phyloP scores from a whole-genome alignment of 352 stramenopile genomes.

The Phytophthora foliorum region DNA sequence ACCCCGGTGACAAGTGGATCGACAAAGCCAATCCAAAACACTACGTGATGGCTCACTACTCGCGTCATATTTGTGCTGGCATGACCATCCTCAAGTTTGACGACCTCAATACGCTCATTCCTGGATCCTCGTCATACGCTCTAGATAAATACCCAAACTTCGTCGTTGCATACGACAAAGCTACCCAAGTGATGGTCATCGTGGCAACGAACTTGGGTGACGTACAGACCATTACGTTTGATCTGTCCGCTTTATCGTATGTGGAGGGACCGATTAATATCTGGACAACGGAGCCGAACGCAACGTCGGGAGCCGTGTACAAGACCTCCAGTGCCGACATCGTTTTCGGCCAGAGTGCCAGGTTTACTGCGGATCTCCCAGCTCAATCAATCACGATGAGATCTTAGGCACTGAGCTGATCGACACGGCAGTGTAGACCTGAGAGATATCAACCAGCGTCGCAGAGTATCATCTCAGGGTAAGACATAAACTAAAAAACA shows the following conservation, averaged over 20 bases:
- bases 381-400: conserved; percentile 22
- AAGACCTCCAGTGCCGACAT: conserved; percentile 17
- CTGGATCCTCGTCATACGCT: conserved; percentile 16
- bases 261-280: conserved; percentile 8
- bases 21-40: conserved; percentile 51
- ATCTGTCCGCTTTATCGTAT: conserved; percentile 9
- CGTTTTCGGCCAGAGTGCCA: conserved; percentile 15
- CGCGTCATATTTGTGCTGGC: conserved; percentile 53
- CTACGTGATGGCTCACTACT: conserved; percentile 58
- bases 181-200: conserved; percentile 13
- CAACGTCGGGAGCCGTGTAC: conserved; percentile 16
- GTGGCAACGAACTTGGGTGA: conserved; percentile 21
- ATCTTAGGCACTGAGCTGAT: conserved; percentile 13
- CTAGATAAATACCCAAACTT: conserved; percentile 18
- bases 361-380: conserved; percentile 12
- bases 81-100: conserved; percentile 47
- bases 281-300: conserved; percentile 21
- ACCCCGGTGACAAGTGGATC: conserved; percentile 48
- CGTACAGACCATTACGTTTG: conserved; percentile 14
- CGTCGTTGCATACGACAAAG: conserved; percentile 30
- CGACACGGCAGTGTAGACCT: not conserved
- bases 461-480: not conserved
- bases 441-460: not conserved
- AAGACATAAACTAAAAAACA: too few relatives aligned
- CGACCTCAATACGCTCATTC: conserved; percentile 25